Conservation (phyloP, 306 rosid genomes). For the Lablab purpureus region DNA sequence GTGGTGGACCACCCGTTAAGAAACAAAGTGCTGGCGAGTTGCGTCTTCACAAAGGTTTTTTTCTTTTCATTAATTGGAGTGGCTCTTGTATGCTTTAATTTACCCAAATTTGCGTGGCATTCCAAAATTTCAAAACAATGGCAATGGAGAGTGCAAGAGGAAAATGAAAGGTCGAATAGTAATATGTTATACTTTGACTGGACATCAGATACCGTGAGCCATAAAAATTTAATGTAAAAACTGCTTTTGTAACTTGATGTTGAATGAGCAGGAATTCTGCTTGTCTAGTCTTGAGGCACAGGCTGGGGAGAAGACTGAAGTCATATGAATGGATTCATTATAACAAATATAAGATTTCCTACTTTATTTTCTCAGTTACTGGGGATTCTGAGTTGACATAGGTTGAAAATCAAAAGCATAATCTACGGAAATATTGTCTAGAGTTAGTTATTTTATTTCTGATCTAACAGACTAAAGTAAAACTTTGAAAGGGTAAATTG, state of each 20-base stretch:
- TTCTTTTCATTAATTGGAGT: neutral
- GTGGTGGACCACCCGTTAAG: slow-evolving; percentile 71
- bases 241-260: neutral
- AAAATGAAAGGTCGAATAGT: neutral
- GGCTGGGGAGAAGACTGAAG: neutral
- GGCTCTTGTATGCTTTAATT: neutral
- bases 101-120: slow-evolving; percentile 14
- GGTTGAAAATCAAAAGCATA: slow-evolving; percentile 6
- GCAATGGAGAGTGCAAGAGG: neutral
- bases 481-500: neutral
- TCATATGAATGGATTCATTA: neutral
- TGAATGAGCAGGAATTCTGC: neutral
- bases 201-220: neutral
- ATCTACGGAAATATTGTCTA: neutral
- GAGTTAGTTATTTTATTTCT: neutral
- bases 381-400: slow-evolving; percentile 1
- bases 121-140: neutral
- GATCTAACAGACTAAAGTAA: neutral
- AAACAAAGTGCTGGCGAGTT: slow-evolving; percentile 93
- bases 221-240: neutral
- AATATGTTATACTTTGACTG: neutral
- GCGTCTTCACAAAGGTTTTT: slow-evolving; percentile 91
- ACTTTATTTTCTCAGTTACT: neutral
- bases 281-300: neutral
- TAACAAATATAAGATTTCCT: neutral